Base-by-base conservation (phyloP, 1,284 basidiomycete species). In the Ceratobasidium sp. region DNA sequence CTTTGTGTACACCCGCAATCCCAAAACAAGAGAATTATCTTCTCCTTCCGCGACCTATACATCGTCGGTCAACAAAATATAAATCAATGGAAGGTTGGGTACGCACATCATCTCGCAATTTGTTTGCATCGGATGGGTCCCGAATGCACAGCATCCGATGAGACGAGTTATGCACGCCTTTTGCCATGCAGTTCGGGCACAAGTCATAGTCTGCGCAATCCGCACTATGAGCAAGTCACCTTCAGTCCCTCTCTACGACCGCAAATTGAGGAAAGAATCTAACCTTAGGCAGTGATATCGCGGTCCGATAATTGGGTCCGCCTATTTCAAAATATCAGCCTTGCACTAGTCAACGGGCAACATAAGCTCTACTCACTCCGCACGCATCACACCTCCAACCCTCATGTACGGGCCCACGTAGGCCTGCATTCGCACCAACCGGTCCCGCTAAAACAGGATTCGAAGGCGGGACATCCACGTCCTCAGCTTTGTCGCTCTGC, bases 1-100 rank as follows among this genome's bases (percentile, higher is more conserved):
- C 30, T 75, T 75, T 23, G 74, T 70, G 46, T 66, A 73, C 14
- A 75, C 57, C 23, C 64, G 52, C 16, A 73, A 30, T n/a, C 74
- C 72, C 18, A 75, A 26, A 16, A 35, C 58, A 38, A 75, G 30
- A 11, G 52, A 64, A 35, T 62, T 73, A 21, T 69, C 74, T 28
- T 70, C 63, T 14, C 52, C 74, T n/a, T 69, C 64, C 16, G 50
- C 28, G 16, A 52, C 28, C 69, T 61, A 16, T 13, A 32, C 5
- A 23, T 11, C 4, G 11, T 38, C 35, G 11, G 35, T 35, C n/a
- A n/a, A n/a, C n/a, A n/a, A n/a, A n/a, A n/a, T n/a, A n/a, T n/a
- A n/a, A n/a, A n/a, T n/a, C n/a, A n/a, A n/a, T n/a, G n/a, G n/a
- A n/a, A n/a, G 21, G 21, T 4, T 5, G 5, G 14, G 44, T 3